These are phyloP conservation scores for Agapanthus africanus DNA, from an alignment of 106 monocot species.

Conservation along the genomic window DNA sequence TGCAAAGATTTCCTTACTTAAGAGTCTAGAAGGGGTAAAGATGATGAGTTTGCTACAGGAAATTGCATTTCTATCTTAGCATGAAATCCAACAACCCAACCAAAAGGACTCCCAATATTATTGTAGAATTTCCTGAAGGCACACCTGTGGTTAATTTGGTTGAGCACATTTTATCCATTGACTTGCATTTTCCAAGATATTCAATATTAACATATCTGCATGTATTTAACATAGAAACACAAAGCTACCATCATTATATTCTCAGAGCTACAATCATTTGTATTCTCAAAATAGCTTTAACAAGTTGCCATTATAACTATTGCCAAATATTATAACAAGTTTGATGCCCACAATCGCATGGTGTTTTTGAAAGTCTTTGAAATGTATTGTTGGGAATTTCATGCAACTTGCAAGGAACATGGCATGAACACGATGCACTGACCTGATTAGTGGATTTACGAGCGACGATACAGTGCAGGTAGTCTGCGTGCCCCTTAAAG, in stretches of 20 bases:
- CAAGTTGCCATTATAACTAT: not conserved
- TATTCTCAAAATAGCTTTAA: not conserved
- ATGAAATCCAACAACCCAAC: not conserved
- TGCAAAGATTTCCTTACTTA: not conserved
- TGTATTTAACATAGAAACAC: not conserved
- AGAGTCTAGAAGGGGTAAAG: not conserved
- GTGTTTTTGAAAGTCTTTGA: not conserved
- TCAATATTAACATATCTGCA: not conserved
- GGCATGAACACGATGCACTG: not conserved
- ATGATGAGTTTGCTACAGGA: not conserved
- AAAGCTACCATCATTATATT: not conserved
- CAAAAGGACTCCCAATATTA: too few species aligned
- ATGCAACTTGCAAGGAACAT: not conserved
- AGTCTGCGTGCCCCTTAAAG: slow-evolving; percentile 80
- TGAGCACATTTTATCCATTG: too few species aligned
- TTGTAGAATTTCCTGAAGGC: too few species aligned
- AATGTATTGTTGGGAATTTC: not conserved
- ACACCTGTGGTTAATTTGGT: too few species aligned
- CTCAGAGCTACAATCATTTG: too few species aligned
- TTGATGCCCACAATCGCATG: not conserved
- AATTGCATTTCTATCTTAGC: not conserved
- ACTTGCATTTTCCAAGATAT: not conserved
- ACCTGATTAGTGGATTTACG: slow-evolving; percentile 75
- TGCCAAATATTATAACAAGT: not conserved
- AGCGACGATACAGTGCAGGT: slow-evolving; percentile 69